A percentile compares a stretch with the other conserved stretches of the same genome.
Evolutionary conservation across 148 eudicot species (phyloP).

Genomic region (Hydrangea macrophylla): DNA sequence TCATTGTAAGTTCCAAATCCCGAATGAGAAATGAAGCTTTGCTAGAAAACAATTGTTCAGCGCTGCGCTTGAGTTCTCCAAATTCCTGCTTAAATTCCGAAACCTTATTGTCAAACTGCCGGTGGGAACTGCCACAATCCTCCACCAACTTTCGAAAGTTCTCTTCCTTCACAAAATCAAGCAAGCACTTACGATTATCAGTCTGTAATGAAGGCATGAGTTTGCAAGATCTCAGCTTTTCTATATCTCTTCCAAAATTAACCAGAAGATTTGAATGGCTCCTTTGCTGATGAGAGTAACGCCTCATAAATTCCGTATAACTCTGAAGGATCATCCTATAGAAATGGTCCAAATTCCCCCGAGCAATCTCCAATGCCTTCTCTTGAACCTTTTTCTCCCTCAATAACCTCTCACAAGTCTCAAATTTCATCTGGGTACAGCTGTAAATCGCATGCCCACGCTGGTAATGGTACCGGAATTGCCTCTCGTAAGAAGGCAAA

Average conservation of each 20-base stretch:
- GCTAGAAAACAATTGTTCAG: conserved; percentile 72
- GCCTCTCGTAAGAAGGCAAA: conserved; percentile 87
- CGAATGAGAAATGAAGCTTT: conserved; percentile 60
- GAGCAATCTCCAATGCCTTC: conserved; percentile 89
- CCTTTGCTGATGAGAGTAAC: conserved; percentile 63
- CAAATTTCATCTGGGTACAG: conserved; percentile 43
- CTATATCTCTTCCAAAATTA: conserved; percentile 69
- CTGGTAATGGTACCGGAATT: conserved; percentile 86
- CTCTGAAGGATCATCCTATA: conserved; percentile 71
- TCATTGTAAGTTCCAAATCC: conserved; percentile 64
- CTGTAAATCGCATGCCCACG: conserved; percentile 68
- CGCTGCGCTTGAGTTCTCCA: conserved; percentile 71
- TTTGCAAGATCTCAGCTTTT: conserved; percentile 67
- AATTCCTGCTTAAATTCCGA: conserved; percentile 85
- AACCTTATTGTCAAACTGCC: conserved; percentile 88
- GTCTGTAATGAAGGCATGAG: conserved; percentile 71
- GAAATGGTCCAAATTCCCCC: conserved; percentile 75
- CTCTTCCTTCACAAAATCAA: conserved; percentile 93
- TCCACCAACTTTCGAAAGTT: conserved; percentile 68
- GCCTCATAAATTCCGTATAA: conserved; percentile 70
- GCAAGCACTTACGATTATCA: conserved; percentile 54
- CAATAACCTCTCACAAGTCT: conserved; percentile 58
- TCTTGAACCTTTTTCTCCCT: conserved; percentile 89
- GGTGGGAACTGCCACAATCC: conserved; percentile 68
- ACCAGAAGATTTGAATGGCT: conserved; percentile 62